A percentile compares a stretch with the other conserved stretches of the same genome.
Conservation (phyloP, 2,329 filamentous ascomycete species). For the Aspergillus sp. region DNA sequence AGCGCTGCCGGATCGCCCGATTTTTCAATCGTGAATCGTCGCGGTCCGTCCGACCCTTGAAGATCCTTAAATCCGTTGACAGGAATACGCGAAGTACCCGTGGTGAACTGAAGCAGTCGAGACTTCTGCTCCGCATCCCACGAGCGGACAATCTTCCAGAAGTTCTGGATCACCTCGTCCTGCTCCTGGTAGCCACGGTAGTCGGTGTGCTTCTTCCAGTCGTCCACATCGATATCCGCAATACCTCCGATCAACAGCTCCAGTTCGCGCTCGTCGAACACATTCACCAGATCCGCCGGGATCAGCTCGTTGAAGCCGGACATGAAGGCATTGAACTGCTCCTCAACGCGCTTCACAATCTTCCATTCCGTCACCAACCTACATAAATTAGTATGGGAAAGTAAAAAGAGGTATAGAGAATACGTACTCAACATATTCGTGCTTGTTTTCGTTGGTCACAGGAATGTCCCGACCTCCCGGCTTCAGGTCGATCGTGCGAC, state of each 20-base stretch:
- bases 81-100: constrained; percentile 93
- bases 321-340: constrained; percentile 98
- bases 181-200: constrained; percentile 98
- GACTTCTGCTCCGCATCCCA: constrained; percentile 99
- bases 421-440: constrained; percentile 89
- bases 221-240: constrained; percentile 98
- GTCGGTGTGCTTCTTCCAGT: constrained; percentile 99
- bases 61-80: constrained; percentile 99
- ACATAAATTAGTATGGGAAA: neutral
- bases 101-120: constrained; percentile 91
- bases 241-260: constrained; percentile 97
- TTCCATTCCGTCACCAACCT: constrained; percentile 97
- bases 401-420: neutral
- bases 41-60: constrained; percentile 91
- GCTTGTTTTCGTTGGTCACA: constrained; percentile 98
- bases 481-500: constrained; percentile 90
- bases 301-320: constrained; percentile 97
- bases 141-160: constrained; percentile 92
- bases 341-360: constrained; percentile 96
- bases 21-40: constrained; percentile 97
- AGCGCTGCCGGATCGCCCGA: constrained; percentile 86
- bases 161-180: constrained; percentile 95
- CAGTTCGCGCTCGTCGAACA: constrained; percentile 96
- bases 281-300: constrained; percentile 92
- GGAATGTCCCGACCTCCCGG: constrained; percentile 87